phyloP scores from a whole-genome alignment of 2,329 filamentous ascomycete genomes.

The Exophiala sp. region DNA sequence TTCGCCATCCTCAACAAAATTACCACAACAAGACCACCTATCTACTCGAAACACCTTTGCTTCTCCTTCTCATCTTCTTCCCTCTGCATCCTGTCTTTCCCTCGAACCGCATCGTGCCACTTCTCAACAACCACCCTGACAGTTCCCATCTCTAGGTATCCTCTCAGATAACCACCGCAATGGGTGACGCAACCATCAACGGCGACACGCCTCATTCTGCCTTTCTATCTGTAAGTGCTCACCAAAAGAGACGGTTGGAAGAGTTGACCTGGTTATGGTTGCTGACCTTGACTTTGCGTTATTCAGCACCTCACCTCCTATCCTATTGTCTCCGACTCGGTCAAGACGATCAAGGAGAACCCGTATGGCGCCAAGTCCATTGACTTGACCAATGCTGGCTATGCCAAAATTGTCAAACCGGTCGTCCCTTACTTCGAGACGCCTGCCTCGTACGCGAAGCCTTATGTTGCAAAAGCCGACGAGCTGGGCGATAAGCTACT shows the following conservation, averaged over 20 bases:
- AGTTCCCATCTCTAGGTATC: background rate
- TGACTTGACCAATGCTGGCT: conserved; percentile 66
- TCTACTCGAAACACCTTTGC: too few relatives aligned
- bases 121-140: background rate
- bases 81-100: background rate
- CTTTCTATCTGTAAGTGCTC: conserved; percentile 30
- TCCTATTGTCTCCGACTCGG: conserved; percentile 72
- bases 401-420: conserved; percentile 69
- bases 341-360: conserved; percentile 72
- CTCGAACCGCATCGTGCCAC: background rate
- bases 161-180: conserved; percentile 26
- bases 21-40: background rate
- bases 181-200: conserved; percentile 47
- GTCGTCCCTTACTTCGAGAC: conserved; percentile 70
- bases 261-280: background rate
- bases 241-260: background rate
- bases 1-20: conserved; percentile 7
- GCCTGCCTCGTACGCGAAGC: conserved; percentile 74
- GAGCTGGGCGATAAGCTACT: conserved; percentile 67
- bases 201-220: conserved; percentile 41
- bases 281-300: background rate
- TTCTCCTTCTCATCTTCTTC: background rate
- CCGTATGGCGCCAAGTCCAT: conserved; percentile 79
- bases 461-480: conserved; percentile 80
- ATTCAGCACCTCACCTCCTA: conserved; percentile 74